Base-by-base conservation (phyloP, 768 basidiomycete genomes). In the Suillus clintonianus region DNA sequence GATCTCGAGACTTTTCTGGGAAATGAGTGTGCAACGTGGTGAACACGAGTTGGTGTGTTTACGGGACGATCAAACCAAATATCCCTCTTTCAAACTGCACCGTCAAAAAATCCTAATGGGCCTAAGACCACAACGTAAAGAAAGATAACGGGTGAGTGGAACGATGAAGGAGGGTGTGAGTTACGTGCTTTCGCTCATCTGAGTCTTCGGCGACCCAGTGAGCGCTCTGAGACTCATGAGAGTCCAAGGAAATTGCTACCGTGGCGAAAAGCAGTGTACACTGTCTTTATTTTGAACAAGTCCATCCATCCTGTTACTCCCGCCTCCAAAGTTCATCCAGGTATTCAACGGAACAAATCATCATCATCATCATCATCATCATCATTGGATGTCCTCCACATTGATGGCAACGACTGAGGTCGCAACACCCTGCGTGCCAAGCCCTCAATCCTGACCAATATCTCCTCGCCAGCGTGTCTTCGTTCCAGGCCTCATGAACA, bases 21-120 rank as follows among this genome's bases (percentile, higher is more conserved):
- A 74, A 69, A 82, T 76, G 74, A 79, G 74, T 77, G 80, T 39
- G 79, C 82, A 90, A 90, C 89, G 89, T 91, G 89, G 82, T 80
- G 71, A 81, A 87, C 89, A 90, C 89, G 89, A 88, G 88, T 85
- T 80, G 74, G 76, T 73, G 63, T 68, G 72, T 71, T 77, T 76
- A 76, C 76, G 74, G 64, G 72, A 74, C 63, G 43, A 57, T 45
- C 67, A 51, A 53, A 59, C 32, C 43, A 32, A 61, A 50, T 53
- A 59, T 51, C 58, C 47, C 42, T 50, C 61, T 60, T 63, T 60
- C 39, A 55, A 48, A 45, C 50, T 62, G 41, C 64, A 54, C 41
- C 30, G 30, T 32, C 34, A 37, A 17, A 37, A 56, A 22, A 24
- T 41, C 60, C 43, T 37, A 45, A 37, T 42, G 51, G 51, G 30